A percentile compares a stretch with the other conserved stretches of the same genome.
These are phyloP conservation scores for Sequoiadendron giganteum DNA, from an alignment of 75 land plant genomes.

Conservation along the genomic window DNA sequence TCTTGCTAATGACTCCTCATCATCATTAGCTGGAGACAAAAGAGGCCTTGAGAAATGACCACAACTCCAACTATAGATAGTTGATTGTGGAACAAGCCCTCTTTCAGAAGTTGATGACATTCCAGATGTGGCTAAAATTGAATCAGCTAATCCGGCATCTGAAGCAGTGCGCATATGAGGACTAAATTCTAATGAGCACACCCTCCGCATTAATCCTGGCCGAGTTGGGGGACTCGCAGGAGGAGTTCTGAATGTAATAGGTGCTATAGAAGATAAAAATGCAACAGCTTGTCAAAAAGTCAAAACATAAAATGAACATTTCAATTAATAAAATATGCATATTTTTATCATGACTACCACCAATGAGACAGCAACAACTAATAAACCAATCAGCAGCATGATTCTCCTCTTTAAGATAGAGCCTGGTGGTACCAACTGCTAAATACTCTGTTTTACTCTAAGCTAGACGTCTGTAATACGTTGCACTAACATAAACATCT, in stretches of 20 bases:
- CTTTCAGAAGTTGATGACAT: constrained; percentile 38
- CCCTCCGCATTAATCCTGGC: constrained; percentile 73
- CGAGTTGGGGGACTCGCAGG: constrained; percentile 92
- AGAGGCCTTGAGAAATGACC: constrained; percentile 93
- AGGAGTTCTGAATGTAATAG: constrained; percentile 79
- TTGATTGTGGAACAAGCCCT: constrained; percentile 72
- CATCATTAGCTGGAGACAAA: constrained; percentile 66
- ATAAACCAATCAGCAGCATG: not conserved
- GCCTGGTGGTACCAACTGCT: not conserved
- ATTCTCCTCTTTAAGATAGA: not conserved
- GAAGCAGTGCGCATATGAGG: constrained; percentile 53
- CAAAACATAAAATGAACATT: not conserved
- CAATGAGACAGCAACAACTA: not conserved
- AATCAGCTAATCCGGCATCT: constrained; percentile 71
- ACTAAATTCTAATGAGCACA: constrained; percentile 84
- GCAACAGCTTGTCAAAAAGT: not conserved
- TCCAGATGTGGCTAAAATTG: constrained; percentile 35
- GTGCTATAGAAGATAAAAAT: constrained; percentile 8
- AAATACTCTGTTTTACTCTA: not conserved
- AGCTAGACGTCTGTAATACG: not conserved
- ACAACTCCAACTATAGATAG: constrained; percentile 93
- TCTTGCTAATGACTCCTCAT: constrained; percentile 65
- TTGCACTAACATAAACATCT: not conserved
- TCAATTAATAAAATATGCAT: not conserved
- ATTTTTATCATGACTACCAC: not conserved